A percentile compares a stretch with the other conserved stretches of the same genome.
These are phyloP conservation scores for Epichloe bromicola DNA, from an alignment of 2,329 filamentous ascomycete species.

Conservation along the genomic window DNA sequence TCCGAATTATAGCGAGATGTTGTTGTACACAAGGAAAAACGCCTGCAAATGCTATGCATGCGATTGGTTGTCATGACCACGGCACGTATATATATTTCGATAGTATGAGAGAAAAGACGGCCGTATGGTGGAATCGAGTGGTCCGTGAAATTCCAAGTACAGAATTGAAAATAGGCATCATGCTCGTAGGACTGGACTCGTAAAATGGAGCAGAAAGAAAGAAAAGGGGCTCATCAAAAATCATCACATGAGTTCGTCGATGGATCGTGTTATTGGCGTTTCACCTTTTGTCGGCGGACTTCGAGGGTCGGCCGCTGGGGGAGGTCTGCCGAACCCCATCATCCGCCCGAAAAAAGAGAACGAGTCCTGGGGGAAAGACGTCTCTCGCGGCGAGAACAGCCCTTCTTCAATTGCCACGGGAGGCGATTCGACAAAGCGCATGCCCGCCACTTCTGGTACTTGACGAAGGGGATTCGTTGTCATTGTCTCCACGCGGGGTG, in stretches of 20 bases:
- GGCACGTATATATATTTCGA: background rate
- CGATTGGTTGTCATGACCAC: background rate
- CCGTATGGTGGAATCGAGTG: background rate
- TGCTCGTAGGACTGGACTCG: background rate
- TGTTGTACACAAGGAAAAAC: conserved; percentile 1
- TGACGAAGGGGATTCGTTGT: conserved; percentile 53
- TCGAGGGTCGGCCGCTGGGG: conserved; percentile 49
- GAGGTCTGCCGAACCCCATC: conserved; percentile 33
- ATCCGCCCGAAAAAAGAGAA: conserved; percentile 36
- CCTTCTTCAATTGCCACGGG: conserved; percentile 38
- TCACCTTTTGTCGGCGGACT: conserved; percentile 65
- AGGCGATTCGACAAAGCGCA: conserved; percentile 40
- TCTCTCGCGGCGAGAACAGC: conserved; percentile 39
- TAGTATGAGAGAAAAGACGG: background rate
- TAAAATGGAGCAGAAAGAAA: background rate
- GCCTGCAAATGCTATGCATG: conserved; percentile 5
- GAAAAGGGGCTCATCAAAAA: background rate
- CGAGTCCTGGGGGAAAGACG: conserved; percentile 37
- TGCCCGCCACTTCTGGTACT: conserved; percentile 27
- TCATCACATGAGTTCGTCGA: conserved; percentile 59
- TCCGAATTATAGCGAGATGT: background rate
- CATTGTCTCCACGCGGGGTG: conserved; percentile 60
- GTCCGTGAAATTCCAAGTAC: background rate
- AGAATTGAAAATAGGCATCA: background rate
- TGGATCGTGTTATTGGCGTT: conserved; percentile 63